These are phyloP conservation scores for Euptelea pleiosperma DNA, from an alignment of 164 flowering plant species.

Conservation along the genomic window DNA sequence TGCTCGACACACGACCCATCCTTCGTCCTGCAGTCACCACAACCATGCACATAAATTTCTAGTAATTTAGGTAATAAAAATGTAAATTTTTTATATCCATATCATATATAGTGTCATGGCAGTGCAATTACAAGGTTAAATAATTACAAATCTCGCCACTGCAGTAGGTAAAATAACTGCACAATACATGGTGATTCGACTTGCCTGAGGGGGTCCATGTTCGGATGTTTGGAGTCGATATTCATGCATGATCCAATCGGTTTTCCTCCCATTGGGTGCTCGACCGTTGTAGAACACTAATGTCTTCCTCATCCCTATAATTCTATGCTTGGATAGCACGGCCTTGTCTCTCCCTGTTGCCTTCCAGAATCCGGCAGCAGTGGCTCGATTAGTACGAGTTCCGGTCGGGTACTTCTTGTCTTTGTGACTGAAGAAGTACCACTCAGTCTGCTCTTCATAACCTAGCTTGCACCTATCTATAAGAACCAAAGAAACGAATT, in stretches of 20 bases:
- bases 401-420: constrained; percentile 84
- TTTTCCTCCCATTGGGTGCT: constrained; percentile 70
- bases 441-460: constrained; percentile 61
- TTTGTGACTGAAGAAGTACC: constrained; percentile 88
- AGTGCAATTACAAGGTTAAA: too few relatives aligned
- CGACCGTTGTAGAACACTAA: constrained; percentile 79
- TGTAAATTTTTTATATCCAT: too few relatives aligned
- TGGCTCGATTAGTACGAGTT: constrained; percentile 71
- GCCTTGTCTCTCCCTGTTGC: constrained; percentile 86
- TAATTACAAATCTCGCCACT: too few relatives aligned
- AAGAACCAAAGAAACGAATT: neutral
- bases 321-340: constrained; percentile 50
- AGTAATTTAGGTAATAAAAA: neutral
- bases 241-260: constrained; percentile 89
- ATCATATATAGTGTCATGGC: too few relatives aligned
- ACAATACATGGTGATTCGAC: constrained; percentile 3
- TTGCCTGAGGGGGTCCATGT: constrained; percentile 64
- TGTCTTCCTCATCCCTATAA: constrained; percentile 85
- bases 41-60: neutral
- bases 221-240: constrained; percentile 64
- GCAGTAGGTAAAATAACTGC: neutral
- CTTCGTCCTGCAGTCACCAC: constrained; percentile 67
- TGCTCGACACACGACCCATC: constrained; percentile 95
- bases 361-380: constrained; percentile 82
- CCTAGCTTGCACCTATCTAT: constrained; percentile 67